Conservation (phyloP, 2,329 filamentous ascomycete genomes). For the Torrubiellomyces zombiae region DNA sequence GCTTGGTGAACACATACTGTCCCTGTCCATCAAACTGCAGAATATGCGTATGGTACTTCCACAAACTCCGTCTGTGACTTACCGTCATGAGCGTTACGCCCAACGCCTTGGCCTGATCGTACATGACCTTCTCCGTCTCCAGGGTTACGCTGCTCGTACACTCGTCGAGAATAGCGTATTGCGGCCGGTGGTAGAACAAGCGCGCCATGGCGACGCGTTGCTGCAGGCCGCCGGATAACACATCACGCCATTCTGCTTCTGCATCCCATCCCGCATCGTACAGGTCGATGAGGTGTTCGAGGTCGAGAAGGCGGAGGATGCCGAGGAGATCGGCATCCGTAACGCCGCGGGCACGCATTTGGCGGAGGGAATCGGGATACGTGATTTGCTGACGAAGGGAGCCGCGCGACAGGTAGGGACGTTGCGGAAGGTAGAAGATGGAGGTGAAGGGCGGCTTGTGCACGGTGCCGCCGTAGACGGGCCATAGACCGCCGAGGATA, state of each 20-base stretch:
- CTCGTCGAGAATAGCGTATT: conserved; percentile 92
- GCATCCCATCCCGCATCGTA: conserved; percentile 74
- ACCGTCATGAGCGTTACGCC: conserved; percentile 97
- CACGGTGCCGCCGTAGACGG: conserved; percentile 88
- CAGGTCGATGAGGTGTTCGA: conserved; percentile 65
- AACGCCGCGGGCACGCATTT: conserved; percentile 72
- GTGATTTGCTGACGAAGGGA: conserved; percentile 93
- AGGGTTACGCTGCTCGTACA: conserved; percentile 92
- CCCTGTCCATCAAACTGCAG: conserved; percentile 95
- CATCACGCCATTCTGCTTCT: conserved; percentile 92
- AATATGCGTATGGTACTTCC: conserved; percentile 92
- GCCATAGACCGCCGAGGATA: conserved; percentile 91
- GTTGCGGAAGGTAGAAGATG: conserved; percentile 96
- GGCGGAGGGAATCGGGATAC: conserved; percentile 76
- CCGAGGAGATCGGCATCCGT: conserved; percentile 65
- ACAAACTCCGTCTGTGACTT: conserved; percentile 74
- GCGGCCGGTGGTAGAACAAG: conserved; percentile 81
- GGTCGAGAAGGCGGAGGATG: conserved; percentile 64
- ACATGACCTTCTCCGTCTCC: conserved; percentile 91
- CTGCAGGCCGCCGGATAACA: conserved; percentile 80
- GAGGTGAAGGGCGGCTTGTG: conserved; percentile 80
- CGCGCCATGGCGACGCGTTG: conserved; percentile 95
- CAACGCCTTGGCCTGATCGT: conserved; percentile 81
- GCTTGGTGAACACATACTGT: conserved; percentile 69
- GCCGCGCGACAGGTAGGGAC: conserved; percentile 81